A percentile compares a stretch with the other conserved stretches of the same genome.
These are phyloP conservation scores for Vitis amurensis DNA, from an alignment of 164 flowering plant genomes.

Conservation along the genomic window DNA sequence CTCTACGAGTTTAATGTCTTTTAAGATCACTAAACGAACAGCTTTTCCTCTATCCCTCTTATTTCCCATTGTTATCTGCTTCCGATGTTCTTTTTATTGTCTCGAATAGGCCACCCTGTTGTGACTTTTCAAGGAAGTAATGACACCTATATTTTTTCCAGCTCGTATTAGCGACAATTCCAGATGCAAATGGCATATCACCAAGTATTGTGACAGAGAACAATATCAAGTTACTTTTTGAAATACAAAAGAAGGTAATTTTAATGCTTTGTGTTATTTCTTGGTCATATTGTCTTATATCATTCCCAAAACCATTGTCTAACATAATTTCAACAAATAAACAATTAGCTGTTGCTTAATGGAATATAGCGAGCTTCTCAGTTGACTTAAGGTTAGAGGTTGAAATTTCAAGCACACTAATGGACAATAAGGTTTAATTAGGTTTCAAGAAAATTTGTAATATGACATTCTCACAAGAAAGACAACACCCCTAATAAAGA, in stretches of 20 bases:
- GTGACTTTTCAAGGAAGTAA: not conserved
- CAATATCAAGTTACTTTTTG: constrained; percentile 82
- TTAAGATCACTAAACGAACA: not conserved
- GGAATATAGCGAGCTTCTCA: too few relatives aligned
- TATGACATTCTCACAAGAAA: too few relatives aligned
- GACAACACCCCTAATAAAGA: too few relatives aligned
- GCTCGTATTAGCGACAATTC: constrained; percentile 79
- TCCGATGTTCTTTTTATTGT: not conserved
- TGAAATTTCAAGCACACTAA: too few relatives aligned
- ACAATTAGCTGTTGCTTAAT: too few relatives aligned
- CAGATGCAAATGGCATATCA: constrained; percentile 49
- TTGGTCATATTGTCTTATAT: constrained; percentile 1
- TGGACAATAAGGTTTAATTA: too few relatives aligned
- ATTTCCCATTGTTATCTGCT: not conserved
- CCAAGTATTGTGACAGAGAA: constrained; percentile 79
- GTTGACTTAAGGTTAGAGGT: too few relatives aligned
- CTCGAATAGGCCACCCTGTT: not conserved
- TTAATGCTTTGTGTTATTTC: constrained; percentile 4
- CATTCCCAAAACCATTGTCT: not conserved
- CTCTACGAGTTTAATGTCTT: not conserved
- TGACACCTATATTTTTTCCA: constrained; percentile 26
- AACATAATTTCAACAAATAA: too few relatives aligned
- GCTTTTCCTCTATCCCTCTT: not conserved
- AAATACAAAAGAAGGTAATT: constrained; percentile 79
- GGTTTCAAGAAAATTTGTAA: too few relatives aligned